Conservation (phyloP, 2,329 filamentous ascomycete genomes). For the Knoxdaviesia proteae region DNA sequence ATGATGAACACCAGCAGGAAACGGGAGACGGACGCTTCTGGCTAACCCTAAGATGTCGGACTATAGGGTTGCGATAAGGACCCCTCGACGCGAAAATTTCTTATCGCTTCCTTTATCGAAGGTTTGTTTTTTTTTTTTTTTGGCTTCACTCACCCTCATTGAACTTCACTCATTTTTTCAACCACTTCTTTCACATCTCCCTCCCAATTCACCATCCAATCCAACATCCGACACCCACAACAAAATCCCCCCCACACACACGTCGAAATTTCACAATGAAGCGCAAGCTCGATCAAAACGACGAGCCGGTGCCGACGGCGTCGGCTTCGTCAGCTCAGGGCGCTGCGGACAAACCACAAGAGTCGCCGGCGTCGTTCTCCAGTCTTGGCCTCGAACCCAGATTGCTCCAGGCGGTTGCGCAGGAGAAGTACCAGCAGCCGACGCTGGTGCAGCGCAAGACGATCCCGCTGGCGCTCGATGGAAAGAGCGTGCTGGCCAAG, state of each 20-base stretch:
- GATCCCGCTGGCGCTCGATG: conserved; percentile 71
- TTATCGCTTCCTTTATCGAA: conserved; percentile 5
- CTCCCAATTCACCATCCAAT: no score
- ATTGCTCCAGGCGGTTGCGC: conserved; percentile 65
- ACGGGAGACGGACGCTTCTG: no score
- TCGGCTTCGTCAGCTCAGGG: neutral
- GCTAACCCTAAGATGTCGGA: no score
- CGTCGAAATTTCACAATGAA: conserved; percentile 22
- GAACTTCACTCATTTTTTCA: neutral
- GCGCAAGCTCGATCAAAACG: conserved; percentile 36
- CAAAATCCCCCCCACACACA: no score
- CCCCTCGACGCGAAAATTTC: neutral
- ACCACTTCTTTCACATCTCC: no score
- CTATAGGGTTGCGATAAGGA: no score
- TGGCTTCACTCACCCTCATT: neutral
- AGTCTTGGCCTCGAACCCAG: conserved; percentile 65
- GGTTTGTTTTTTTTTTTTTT: conserved; percentile 4
- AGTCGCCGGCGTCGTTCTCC: conserved; percentile 35
- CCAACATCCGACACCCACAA: no score
- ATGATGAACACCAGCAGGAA: no score
- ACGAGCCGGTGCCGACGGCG: conserved; percentile 17
- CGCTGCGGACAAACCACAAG: neutral
- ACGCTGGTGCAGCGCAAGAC: conserved; percentile 77
- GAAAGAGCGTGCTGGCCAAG: conserved; percentile 76
- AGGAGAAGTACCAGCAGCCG: conserved; percentile 65